Base-by-base conservation (phyloP, 768 basidiomycete species). In the Collybiopsis confluens region DNA sequence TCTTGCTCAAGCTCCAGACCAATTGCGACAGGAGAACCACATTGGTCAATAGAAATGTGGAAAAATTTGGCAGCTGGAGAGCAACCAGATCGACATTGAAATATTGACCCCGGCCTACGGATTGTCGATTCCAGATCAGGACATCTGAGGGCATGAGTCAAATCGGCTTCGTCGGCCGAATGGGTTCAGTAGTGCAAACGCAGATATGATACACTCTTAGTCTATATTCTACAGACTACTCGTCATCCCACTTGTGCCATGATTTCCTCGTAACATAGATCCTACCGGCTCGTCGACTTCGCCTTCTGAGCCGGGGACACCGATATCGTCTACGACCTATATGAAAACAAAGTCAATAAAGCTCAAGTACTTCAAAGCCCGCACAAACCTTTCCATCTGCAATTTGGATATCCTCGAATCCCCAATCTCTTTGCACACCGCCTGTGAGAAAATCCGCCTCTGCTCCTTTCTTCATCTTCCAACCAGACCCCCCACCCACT, bases 401-500 rank as follows among this genome's bases (percentile, higher is more conserved):
- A 23, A 85, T 75, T 61, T 77, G 68, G 8, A 88, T 77, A 64
- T 92, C 83, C 59, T 89, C 85, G 56, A 92, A 83, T 13, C 91
- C 91, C 91, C 91, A 92, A 45, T 88, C 86, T 58, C 88, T 74
- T 49, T 77, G 71, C 1, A 78, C 59, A 1, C 84, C 86, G 2
- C 79, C 81, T 24, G 74, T 73, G 36, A 89, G 67, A 65, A 88
- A 85, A 1, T 65, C 61, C 1, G 81, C 85, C 45, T 83, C 80
- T 0, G 77, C 86, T 23, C 90, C 61, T 28, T 62, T 63, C 33
- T 64, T 61, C 4, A 75, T 64, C 46, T 72, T 65, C 82, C 86
- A 86, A 52, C 2, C 70, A 61, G 15, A 57, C 56, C 3, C 30
- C 56, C 15, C 46, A 53, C 10, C 45, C 62, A 33, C 30, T 33